phyloP scores from a whole-genome alignment of 1,139 yeast genomes.

The Yamadazyma jaroonii region DNA sequence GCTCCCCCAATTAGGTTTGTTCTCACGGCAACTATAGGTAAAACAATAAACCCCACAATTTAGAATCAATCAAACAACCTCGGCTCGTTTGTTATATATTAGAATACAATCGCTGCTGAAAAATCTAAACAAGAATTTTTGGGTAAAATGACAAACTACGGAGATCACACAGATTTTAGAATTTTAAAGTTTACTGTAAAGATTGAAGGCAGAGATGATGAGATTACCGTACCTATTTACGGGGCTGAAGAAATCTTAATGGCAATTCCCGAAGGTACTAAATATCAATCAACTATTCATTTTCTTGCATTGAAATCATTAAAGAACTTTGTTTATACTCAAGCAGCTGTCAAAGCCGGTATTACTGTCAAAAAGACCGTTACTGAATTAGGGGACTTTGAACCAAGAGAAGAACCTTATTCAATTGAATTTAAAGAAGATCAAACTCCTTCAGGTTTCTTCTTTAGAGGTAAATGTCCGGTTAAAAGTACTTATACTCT shows the following conservation, averaged over 20 bases:
- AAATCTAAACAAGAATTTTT: neutral
- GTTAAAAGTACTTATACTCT: conserved; percentile 35
- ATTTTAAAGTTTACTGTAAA: conserved; percentile 30
- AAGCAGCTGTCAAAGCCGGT: conserved; percentile 39
- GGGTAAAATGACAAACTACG: conserved; percentile 1
- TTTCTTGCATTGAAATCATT: conserved; percentile 33
- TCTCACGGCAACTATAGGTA: neutral
- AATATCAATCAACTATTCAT: conserved; percentile 31
- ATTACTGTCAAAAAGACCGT: conserved; percentile 33
- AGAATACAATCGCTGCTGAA: neutral
- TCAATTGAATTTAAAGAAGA: conserved; percentile 32
- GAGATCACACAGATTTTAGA: conserved; percentile 29
- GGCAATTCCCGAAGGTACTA: conserved; percentile 39
- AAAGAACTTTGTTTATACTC: conserved; percentile 34
- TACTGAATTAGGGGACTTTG: conserved; percentile 29
- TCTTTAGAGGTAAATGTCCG: conserved; percentile 35
- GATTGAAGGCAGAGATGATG: conserved; percentile 31
- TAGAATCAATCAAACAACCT: neutral
- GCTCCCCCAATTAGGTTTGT: too few relatives aligned
- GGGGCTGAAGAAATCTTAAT: conserved; percentile 30
- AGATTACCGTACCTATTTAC: conserved; percentile 24
- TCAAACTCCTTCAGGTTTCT: conserved; percentile 41
- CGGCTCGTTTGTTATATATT: neutral
- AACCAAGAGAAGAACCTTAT: conserved; percentile 29
- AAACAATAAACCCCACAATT: too few relatives aligned